Evolutionary conservation across 306 rosid genomes (phyloP), one percentile per base, ranked within the genome.

Genomic region (Purshia tridentata): DNA sequence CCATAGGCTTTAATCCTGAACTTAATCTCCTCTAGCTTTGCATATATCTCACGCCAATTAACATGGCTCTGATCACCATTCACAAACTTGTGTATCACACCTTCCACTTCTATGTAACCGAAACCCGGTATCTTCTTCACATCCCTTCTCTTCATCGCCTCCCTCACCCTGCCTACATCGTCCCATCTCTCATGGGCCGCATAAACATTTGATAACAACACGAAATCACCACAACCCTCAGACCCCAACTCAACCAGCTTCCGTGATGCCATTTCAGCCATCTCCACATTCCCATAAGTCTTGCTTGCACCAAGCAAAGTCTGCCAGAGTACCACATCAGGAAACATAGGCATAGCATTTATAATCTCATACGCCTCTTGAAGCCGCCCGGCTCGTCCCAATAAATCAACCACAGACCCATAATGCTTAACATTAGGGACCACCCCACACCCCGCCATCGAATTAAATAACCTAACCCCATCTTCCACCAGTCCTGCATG

Each of bases 221-320:
- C 98, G 13, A 86, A 93, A 84, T 93, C 93, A 14, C 97, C 98
- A 82, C 93, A 87, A 69, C 81, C 84, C 49, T 82, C 74, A 10
- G 94, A 93, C 49, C 98, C 97, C 97, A 90, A 83, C 85, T 90
- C 97, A 73, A 82, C 83, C 14, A 93, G 75, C 80, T 84, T 90
- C 81, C 49, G 70, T 8, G 97, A 90, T 0, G 93, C 90, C 52
- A 80, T 66, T 80, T 93, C 97, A 0, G 98, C 97, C 96, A 93
- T 87, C 76, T 87, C 90, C 20, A 90, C 96, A 65, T 88, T 61
- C 69, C 96, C 89, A 55, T 90, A 87, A 20, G 92, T 90, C 90
- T 91, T 93, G 86, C 90, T 72, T 8, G 96, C 98, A 60, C 98
- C 98, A 59, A 93, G 98, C 87, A 93, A 84, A 71, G 78, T 90